Evolutionary conservation across 257 asterid genomes (phyloP).

Genomic region (Petunia secreta): DNA sequence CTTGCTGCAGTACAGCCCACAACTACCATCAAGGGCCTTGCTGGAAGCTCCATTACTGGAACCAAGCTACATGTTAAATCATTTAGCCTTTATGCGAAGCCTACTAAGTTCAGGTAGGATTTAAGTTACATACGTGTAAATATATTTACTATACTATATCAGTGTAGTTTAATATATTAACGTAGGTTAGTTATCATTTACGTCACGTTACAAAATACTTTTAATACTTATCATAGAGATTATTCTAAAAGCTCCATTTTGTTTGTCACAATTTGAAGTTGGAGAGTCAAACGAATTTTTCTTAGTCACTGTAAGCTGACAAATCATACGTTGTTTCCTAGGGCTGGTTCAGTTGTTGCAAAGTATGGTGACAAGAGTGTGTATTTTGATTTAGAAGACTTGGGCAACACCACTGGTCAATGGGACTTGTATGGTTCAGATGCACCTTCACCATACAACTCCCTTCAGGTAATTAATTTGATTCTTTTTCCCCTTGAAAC

Average conservation of each 20-base stretch:
- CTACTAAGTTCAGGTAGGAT: constrained; percentile 59
- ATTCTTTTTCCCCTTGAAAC: neutral
- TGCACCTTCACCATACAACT: constrained; percentile 89
- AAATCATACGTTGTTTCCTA: constrained; percentile 22
- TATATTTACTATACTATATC: too few species aligned
- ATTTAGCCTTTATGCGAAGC: constrained; percentile 55
- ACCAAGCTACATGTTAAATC: constrained; percentile 70
- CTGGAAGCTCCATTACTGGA: constrained; percentile 85
- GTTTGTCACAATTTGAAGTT: too few species aligned
- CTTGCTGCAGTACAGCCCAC: constrained; percentile 66
- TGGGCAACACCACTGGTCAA: constrained; percentile 91
- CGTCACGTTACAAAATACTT: too few species aligned
- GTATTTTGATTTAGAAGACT: constrained; percentile 92
- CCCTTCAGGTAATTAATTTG: constrained; percentile 66
- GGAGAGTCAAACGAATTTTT: neutral
- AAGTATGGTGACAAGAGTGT: constrained; percentile 94
- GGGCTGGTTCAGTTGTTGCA: constrained; percentile 79
- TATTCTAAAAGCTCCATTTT: too few species aligned
- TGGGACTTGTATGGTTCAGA: constrained; percentile 99
- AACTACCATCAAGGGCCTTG: constrained; percentile 70
- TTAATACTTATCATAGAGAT: neutral
- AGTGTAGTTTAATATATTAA: too few species aligned
- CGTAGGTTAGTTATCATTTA: too few species aligned
- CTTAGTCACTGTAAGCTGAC: neutral
- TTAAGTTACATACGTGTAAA: too few species aligned